Evolutionary conservation across 148 eudicot genomes (phyloP), one percentile per base, ranked within the genome.

Genomic region (Rhododendron mucronatum): DNA sequence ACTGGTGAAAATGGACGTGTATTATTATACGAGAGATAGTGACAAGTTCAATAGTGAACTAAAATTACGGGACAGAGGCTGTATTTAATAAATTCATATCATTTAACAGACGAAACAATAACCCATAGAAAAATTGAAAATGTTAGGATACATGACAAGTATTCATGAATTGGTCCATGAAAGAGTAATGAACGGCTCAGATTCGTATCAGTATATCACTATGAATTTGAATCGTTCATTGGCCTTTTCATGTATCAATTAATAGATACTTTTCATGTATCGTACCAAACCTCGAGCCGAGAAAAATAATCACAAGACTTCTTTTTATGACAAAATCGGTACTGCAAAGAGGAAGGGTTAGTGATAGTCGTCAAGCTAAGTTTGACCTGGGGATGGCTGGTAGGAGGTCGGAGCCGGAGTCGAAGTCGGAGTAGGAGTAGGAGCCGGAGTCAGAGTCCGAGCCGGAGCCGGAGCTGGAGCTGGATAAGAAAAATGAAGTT

Each of bases 331-430:
- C 5, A 57, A 0, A 48, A 39, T 21, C 0, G 30, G 26, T 45
- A 10, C 23, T 8, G 63, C 53, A 55, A 59, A 15, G 47, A 23
- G 69, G 20, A 71, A 47, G 50, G 16, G 75, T 30, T 35, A 53
- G 7, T 4, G 16, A 26, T 21, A 48, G 14, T 23, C 39, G 1
- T 18, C 30, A 53, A 37, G 35, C 20, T 26, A 45, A 26, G 33
- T 86, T 82, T 83, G 89, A 87, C 89, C 63, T 80, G 91, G 39
- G n/a, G 87, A 75, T 59, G 67, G 51, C 26, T 2, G 0, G 2
- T 20, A 6, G 14, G 86, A 57, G 37, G 76, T 3, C 33, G 65
- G n/a, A 59, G 65, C 6, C 23, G 21, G 55, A 51, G 55, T 21
- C 10, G 2, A 57, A 57, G 63, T 20, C 2, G 65, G 65, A 59